Evolutionary conservation across 2,329 filamentous ascomycete genomes (phyloP).

Genomic region (Celoporthe dispersa): DNA sequence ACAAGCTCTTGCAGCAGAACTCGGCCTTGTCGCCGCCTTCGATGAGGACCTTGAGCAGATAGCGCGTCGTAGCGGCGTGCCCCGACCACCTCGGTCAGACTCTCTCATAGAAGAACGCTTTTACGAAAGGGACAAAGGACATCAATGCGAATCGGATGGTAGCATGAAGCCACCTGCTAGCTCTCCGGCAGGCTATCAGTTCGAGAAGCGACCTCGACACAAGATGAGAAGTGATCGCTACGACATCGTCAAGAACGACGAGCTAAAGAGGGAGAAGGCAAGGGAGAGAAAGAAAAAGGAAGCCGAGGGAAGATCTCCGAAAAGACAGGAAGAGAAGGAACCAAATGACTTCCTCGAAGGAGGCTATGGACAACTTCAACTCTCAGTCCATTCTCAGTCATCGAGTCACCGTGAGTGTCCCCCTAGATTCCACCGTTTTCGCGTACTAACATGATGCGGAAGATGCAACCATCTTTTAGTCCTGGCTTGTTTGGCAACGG

Average conservation of each 20-base stretch:
- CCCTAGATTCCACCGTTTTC: constrained; percentile 15
- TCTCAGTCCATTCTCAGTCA: constrained; percentile 56
- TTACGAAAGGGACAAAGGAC: constrained; percentile 9
- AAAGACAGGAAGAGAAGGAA: constrained; percentile 36
- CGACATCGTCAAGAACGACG: constrained; percentile 43
- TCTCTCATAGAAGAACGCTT: constrained; percentile 9
- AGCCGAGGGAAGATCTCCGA: constrained; percentile 34
- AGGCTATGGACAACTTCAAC: constrained; percentile 60
- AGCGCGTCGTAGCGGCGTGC: background rate
- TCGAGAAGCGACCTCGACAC: constrained; percentile 47
- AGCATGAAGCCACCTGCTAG: constrained; percentile 1
- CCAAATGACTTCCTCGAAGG: constrained; percentile 44
- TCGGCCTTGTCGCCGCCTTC: background rate
- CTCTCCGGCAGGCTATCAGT: background rate
- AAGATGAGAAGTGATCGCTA: constrained; percentile 63
- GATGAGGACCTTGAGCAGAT: background rate
- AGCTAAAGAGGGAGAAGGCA: constrained; percentile 20
- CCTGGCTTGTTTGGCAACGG: constrained; percentile 53
- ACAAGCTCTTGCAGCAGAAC: background rate
- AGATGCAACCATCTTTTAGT: constrained; percentile 44
- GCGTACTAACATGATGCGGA: constrained; percentile 7
- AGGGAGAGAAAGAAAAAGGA: constrained; percentile 35
- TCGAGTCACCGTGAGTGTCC: constrained; percentile 54
- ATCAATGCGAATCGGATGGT: background rate
- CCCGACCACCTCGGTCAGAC: background rate